Conservation (phyloP, 345 rosid species). For the Lagerstroemia speciosa region DNA sequence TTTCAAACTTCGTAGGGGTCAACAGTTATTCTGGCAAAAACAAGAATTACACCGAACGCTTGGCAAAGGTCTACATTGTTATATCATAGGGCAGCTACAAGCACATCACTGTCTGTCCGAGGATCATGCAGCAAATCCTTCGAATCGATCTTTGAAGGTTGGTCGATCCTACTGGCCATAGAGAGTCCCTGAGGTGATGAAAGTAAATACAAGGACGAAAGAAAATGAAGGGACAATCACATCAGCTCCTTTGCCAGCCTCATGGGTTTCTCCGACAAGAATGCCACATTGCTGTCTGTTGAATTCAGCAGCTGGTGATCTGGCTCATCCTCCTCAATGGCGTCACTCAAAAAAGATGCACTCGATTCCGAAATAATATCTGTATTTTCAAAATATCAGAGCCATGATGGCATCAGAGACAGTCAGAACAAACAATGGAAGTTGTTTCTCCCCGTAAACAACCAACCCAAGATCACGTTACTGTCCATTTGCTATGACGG, state of each 20-base stretch:
- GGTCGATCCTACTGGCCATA: not conserved
- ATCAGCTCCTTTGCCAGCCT: conserved; percentile 50
- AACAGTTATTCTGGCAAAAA: no score
- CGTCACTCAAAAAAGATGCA: conserved; percentile 46
- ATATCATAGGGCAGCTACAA: no score
- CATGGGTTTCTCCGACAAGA: conserved; percentile 56
- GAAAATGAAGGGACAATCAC: not conserved
- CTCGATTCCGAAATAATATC: conserved; percentile 49
- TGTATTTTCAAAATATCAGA: no score
- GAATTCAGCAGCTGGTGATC: conserved; percentile 56
- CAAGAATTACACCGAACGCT: no score
- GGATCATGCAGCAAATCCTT: not conserved
- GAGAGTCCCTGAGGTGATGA: not conserved
- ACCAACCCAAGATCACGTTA: no score
- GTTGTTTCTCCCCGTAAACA: no score
- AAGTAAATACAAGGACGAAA: not conserved
- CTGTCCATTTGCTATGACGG: no score
- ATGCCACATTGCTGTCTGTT: conserved; percentile 52
- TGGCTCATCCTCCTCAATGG: conserved; percentile 59
- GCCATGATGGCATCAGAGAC: no score
- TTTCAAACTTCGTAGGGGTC: no score
- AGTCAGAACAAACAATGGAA: no score
- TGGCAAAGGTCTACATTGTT: no score
- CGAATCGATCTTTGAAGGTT: not conserved
- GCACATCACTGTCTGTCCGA: not conserved